Evolutionary conservation across 176 grass and related monocot species (phyloP), one percentile per base, ranked within the genome.

Genomic region (Leersia perrieri): DNA sequence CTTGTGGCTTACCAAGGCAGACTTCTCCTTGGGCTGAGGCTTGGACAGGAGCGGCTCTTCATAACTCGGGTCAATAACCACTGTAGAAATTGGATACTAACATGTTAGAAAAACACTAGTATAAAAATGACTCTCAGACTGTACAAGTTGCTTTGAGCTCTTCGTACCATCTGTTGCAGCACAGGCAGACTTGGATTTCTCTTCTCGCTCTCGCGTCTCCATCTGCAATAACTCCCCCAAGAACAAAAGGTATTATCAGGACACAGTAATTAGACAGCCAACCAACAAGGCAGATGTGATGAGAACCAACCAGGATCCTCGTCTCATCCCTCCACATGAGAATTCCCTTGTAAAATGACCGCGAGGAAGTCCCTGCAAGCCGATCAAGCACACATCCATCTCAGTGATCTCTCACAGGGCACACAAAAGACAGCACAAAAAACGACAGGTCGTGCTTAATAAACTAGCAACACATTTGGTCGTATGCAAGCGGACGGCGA

Each of bases 301-400:
- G 26, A 69, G 39, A 79, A 84, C 75, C 5, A 74, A 99, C 97
- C 97, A 90, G 90, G 32, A 93, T 82, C 81, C 90, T 85, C 10
- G 93, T 75, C 87, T 99, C 97, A 53, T 99, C 87, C 73, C 32
- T 99, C 93, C 97, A 99, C 97, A 99, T 99, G 66, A 90, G 78
- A 67, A 96, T 88, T 5, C 86, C 97, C 61, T 86, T 99, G 87
- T 90, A 99, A 73, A 99, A 96, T 0, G 97, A 99, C 42, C 97
- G 85, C 15, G 85, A 96, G n/a, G 97, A 99, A 69, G 97, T 99
- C 1, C 97, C 97, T 99, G 79, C 72, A 83, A 57, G 18, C 27
- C 27, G 64, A 76, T 75, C 20, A 57, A 51, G 18, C 71, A 75
- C 26, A 49, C 7, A 14, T 42, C 61, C 38, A 64, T 20, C 10